A percentile compares a stretch with the other conserved stretches of the same genome.
These are phyloP conservation scores for Backusella mclennaniae DNA, from an alignment of 192 early-diverging fungal species.

Conservation along the genomic window DNA sequence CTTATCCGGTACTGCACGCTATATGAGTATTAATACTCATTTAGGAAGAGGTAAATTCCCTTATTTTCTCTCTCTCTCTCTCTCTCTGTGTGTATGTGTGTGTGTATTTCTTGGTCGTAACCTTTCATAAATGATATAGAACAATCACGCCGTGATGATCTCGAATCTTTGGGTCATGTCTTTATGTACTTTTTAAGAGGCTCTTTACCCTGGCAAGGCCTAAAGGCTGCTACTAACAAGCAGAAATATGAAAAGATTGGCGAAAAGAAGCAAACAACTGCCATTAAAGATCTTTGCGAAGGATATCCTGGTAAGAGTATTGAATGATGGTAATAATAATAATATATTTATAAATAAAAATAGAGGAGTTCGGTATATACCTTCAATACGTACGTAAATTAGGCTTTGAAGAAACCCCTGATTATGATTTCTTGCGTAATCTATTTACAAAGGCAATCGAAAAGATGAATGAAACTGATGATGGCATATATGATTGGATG, in stretches of 20 bases:
- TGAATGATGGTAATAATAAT: not conserved
- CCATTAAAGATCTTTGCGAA: slow-evolving; percentile 87
- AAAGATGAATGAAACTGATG: slow-evolving; percentile 74
- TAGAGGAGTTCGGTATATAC: slow-evolving; percentile 86
- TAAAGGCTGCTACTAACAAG: slow-evolving; percentile 97
- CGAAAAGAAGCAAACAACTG: slow-evolving; percentile 93
- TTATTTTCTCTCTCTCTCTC: not conserved
- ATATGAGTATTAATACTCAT: slow-evolving; percentile 99
- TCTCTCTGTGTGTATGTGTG: not conserved
- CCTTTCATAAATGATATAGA: slow-evolving; percentile 50
- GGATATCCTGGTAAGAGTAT: slow-evolving; percentile 70
- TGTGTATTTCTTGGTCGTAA: not conserved
- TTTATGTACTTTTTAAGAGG: slow-evolving; percentile 98
- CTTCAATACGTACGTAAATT: slow-evolving; percentile 86
- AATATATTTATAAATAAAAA: not conserved
- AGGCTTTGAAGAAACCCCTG: slow-evolving; percentile 93
- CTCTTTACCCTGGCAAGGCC: slow-evolving; percentile 94
- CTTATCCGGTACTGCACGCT: slow-evolving; percentile 95
- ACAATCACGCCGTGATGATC: slow-evolving; percentile 96
- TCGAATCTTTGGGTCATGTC: slow-evolving; percentile 97
- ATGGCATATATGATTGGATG: slow-evolving; percentile 97
- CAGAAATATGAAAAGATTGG: slow-evolving; percentile 99
- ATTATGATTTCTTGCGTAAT: slow-evolving; percentile 89
- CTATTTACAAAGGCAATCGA: slow-evolving; percentile 81
- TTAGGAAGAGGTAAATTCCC: slow-evolving; percentile 74